Conservation (phyloP, 805 yeast genomes). For the Lipomyces anomalus region DNA sequence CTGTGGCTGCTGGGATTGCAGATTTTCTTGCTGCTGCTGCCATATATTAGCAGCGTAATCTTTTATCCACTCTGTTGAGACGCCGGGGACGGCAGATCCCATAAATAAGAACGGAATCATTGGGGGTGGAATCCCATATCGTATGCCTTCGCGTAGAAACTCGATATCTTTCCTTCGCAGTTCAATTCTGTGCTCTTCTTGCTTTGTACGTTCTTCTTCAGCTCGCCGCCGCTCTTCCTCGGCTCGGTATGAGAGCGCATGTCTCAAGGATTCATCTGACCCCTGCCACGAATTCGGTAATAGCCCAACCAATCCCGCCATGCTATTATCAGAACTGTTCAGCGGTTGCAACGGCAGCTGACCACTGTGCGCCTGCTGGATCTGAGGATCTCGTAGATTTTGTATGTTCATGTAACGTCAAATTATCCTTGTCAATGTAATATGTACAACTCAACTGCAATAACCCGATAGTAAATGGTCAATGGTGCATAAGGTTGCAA, state of each 20-base stretch:
- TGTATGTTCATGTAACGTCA: no score
- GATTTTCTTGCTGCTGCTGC: conserved; percentile 21
- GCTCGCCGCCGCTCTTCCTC: conserved; percentile 30
- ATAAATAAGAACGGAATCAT: conserved; percentile 55
- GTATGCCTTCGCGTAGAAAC: conserved; percentile 50
- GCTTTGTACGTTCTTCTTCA: conserved; percentile 72
- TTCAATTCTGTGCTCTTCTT: conserved; percentile 61
- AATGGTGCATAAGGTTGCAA: no score
- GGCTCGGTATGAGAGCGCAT: conserved; percentile 21
- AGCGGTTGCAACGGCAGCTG: no score
- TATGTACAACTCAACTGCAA: no score
- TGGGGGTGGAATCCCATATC: conserved; percentile 53
- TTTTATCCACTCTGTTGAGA: conserved; percentile 22
- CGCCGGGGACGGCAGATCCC: conserved; percentile 27
- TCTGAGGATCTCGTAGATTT: no score
- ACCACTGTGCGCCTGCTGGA: no score
- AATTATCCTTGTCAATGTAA: no score
- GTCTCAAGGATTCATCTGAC: conserved; percentile 22
- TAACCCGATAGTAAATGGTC: no score
- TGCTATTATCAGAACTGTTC: no score
- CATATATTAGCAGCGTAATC: conserved; percentile 21
- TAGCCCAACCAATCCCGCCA: conserved; percentile 14
- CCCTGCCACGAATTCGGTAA: conserved; percentile 20
- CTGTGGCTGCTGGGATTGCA: neutral
- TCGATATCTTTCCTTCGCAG: conserved; percentile 50